Conservation (phyloP, 2,329 filamentous ascomycete genomes). For the Cytospora schulzeri region DNA sequence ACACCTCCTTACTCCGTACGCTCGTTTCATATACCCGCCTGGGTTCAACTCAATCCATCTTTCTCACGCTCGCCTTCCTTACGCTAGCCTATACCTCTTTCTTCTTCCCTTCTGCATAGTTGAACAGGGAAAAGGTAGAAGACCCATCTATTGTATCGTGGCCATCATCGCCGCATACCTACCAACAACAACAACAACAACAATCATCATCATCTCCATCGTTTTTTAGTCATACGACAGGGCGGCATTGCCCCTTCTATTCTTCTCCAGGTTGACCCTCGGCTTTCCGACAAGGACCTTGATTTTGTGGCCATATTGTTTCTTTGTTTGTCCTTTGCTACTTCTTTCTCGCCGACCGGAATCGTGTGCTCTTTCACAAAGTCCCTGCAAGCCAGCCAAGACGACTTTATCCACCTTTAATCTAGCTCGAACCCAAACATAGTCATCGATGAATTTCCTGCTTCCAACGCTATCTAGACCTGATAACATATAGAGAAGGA, state of each 20-base stretch:
- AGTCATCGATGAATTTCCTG: constrained; percentile 23
- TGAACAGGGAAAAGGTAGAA: constrained; percentile 14
- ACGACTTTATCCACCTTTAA: constrained; percentile 28
- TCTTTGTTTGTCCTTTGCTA: constrained; percentile 30
- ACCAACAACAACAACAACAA: constrained; percentile 13
- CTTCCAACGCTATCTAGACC: constrained; percentile 20
- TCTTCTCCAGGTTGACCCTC: constrained; percentile 62
- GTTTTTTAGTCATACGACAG: constrained; percentile 8
- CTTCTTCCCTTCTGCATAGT: constrained; percentile 27
- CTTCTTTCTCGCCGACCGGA: constrained; percentile 28
- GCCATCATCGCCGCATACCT: constrained; percentile 6
- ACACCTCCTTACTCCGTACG: constrained; percentile 29
- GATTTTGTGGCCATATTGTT: constrained; percentile 33
- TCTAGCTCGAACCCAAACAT: constrained; percentile 21
- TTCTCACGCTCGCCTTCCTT: constrained; percentile 29
- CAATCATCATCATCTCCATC: constrained; percentile 17
- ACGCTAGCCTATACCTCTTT: constrained; percentile 28
- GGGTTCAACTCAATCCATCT: constrained; percentile 27
- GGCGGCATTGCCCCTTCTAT: constrained; percentile 40
- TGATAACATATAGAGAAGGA: constrained; percentile 28
- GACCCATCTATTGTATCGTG: constrained; percentile 4
- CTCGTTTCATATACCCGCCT: constrained; percentile 35
- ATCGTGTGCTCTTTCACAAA: constrained; percentile 27
- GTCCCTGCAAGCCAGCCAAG: constrained; percentile 27
- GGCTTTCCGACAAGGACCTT: constrained; percentile 39